Base-by-base conservation (phyloP, 805 yeast species). In the Schizosaccharomyces osmophilus region DNA sequence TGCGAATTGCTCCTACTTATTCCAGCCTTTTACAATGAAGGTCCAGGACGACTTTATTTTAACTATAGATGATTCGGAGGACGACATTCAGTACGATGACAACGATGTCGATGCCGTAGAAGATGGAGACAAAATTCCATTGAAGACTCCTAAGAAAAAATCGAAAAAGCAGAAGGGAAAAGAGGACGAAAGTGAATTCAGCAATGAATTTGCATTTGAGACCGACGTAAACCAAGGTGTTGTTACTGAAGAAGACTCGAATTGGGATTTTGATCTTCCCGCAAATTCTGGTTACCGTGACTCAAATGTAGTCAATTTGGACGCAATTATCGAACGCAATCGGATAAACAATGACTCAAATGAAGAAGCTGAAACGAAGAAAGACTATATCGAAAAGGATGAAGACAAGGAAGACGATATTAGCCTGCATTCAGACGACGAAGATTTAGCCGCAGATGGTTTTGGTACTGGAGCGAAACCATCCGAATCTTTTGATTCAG, bases 321-420 rank as follows among this genome's bases (percentile, higher is more conserved):
- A 90, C 67, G 82, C 82, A 15, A 90, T 90, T 61, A 85, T 90
- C 66, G 82, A 83, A 73, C 79, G 89, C 71, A 89, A 86, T 67
- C 95, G 96, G 70, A 87, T 36, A 6, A 3, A 62, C 11, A 54
- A 36, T 36, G 17, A 6, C 15, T 11, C 11, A 36, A 36, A 13
- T 36, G 41, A 36, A 36, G 41, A 36, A 3, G 41, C 11, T 9
- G 26, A 45, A 45, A 59, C 15, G 63, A 58, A 65, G 70, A 68
- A 13, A 71, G 65, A 2, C 69, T 22, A 17, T 3, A 39, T 45
- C 9, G 29, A 48, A 17, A 15, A 48, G 36, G 43, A 61, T 4
- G 48, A 42, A 4, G n/a, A 9, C 24, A 36, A 51, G 36, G 36
- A 51, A 29, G 31, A 22, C 5, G n/a, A 24, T 24, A 51, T 29